Evolutionary conservation across 2,329 filamentous ascomycete species (phyloP).

Genomic region (Penicillium sp.): DNA sequence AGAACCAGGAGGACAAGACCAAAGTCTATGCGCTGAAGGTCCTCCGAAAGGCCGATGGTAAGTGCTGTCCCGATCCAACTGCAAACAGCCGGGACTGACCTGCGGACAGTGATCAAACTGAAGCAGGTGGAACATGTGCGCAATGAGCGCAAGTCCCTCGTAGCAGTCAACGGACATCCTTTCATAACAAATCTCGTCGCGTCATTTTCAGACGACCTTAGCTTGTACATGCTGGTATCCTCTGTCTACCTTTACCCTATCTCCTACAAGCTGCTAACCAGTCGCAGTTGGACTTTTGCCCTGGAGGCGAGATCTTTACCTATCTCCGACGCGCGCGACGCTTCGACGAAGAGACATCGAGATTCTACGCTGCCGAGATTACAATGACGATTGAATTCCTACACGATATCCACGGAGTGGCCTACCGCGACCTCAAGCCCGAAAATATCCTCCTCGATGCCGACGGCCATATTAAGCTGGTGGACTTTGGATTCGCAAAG

Average conservation of each 20-base stretch:
- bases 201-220: constrained; percentile 63
- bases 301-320: constrained; percentile 65
- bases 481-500: constrained; percentile 68
- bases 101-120: constrained; percentile 51
- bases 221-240: constrained; percentile 53
- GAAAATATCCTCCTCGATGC: constrained; percentile 67
- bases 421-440: constrained; percentile 65
- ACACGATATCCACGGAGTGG: constrained; percentile 63
- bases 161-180: constrained; percentile 61
- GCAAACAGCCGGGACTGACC: constrained; percentile 5
- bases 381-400: constrained; percentile 64
- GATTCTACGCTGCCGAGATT: constrained; percentile 67
- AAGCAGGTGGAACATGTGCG: constrained; percentile 69
- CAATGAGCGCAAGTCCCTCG: constrained; percentile 64
- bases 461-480: constrained; percentile 64
- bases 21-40: constrained; percentile 52
- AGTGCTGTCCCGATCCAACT: constrained; percentile 10
- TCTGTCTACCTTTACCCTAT: not conserved
- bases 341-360: constrained; percentile 62
- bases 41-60: constrained; percentile 51
- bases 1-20: constrained; percentile 36
- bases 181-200: constrained; percentile 66
- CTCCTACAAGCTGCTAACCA: constrained; percentile 17
- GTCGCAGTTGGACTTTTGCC: constrained; percentile 62
- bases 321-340: constrained; percentile 61